A percentile compares a stretch with the other conserved stretches of the same genome.
These are phyloP conservation scores for Phalaenopsis aphrodite DNA, from an alignment of 106 monocot genomes.

Conservation along the genomic window DNA sequence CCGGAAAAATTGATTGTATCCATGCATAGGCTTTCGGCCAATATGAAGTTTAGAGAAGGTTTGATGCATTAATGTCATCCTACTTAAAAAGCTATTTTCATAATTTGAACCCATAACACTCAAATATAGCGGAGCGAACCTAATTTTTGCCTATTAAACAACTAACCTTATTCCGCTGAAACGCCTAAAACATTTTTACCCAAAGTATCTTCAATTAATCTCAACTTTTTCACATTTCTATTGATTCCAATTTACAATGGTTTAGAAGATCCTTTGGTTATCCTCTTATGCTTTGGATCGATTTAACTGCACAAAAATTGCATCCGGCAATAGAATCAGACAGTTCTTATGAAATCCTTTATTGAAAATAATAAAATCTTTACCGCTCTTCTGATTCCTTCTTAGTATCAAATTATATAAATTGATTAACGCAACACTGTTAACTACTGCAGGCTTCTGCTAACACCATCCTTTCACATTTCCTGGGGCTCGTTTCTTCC, in stretches of 20 bases:
- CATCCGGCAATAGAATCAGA: background rate
- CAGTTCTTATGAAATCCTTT: background rate
- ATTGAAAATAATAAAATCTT: too few relatives aligned
- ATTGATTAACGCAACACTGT: background rate
- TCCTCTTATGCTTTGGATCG: background rate
- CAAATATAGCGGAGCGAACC: background rate
- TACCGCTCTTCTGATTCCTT: background rate
- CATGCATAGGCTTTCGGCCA: too few relatives aligned
- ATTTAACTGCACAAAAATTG: background rate
- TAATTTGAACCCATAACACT: background rate
- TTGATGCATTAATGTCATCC: too few relatives aligned
- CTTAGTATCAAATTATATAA: background rate
- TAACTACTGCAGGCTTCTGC: slow-evolving; percentile 65
- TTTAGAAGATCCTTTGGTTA: background rate
- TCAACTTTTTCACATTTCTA: background rate
- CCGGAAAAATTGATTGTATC: too few relatives aligned
- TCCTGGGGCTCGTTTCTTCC: slow-evolving; percentile 70
- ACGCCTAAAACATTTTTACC: background rate
- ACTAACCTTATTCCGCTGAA: background rate
- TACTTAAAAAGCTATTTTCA: background rate
- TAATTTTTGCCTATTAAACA: background rate
- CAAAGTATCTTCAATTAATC: background rate
- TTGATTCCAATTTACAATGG: background rate
- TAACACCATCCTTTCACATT: slow-evolving; percentile 87
- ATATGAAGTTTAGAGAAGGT: too few relatives aligned